Evolutionary conservation across 2,329 filamentous ascomycete genomes (phyloP).

Genomic region (Gaeumannomyces tritici): DNA sequence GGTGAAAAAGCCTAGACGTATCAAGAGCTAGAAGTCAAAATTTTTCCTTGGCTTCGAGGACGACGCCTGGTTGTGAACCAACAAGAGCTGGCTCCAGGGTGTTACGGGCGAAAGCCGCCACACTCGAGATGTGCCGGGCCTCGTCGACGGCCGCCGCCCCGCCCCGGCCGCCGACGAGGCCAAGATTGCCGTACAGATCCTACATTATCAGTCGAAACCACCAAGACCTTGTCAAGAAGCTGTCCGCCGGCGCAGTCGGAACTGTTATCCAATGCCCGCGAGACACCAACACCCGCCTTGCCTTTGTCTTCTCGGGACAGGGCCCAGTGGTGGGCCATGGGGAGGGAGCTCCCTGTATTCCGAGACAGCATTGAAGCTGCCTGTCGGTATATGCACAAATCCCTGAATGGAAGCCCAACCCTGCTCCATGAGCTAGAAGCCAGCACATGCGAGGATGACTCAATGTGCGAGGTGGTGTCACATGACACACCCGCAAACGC

Average conservation of each 20-base stretch:
- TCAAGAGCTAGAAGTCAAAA: no score
- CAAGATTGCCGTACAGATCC: background rate
- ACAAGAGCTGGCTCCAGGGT: no score
- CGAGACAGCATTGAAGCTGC: slow-evolving; percentile 17
- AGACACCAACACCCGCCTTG: slow-evolving; percentile 9
- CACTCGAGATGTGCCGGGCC: no score
- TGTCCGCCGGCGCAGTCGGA: background rate
- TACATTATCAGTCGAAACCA: background rate
- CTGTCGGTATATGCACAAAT: slow-evolving; percentile 15
- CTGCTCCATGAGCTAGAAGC: slow-evolving; percentile 11
- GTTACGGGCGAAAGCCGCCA: no score
- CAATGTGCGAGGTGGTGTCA: no score
- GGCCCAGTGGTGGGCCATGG: slow-evolving; percentile 29
- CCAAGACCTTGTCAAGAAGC: background rate
- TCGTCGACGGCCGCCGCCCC: no score
- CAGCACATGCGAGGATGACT: slow-evolving; percentile 6
- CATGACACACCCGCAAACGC: no score
- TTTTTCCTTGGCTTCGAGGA: no score
- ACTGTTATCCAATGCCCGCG: background rate
- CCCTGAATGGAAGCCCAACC: slow-evolving; percentile 13
- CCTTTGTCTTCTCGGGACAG: slow-evolving; percentile 24
- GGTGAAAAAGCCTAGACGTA: no score
- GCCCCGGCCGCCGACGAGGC: no score
- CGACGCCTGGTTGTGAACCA: no score
- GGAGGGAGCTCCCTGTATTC: slow-evolving; percentile 20